A percentile compares a stretch with the other conserved stretches of the same genome.
Evolutionary conservation across 495 filamentous ascomycete genomes (phyloP).

Genomic region (Aspergillus campestris): DNA sequence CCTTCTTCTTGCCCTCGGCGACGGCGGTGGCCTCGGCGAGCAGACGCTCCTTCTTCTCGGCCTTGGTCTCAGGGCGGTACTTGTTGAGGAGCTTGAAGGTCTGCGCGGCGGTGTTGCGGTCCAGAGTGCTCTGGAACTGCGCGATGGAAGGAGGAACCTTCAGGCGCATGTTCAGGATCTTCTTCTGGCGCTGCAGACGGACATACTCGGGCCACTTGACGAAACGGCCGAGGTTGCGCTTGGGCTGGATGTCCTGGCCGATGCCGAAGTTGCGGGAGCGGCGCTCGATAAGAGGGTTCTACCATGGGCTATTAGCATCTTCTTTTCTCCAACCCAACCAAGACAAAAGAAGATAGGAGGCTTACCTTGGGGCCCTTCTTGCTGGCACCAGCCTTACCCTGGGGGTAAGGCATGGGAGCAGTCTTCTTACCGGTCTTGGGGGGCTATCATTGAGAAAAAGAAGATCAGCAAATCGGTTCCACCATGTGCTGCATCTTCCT

Average conservation of each 20-base stretch:
- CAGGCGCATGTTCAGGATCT: slow-evolving; percentile 96
- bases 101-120: slow-evolving; percentile 97
- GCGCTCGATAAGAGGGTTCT: slow-evolving; percentile 99
- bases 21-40: slow-evolving; percentile 95
- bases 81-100: slow-evolving; percentile 98
- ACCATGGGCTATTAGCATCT: slow-evolving; percentile 23
- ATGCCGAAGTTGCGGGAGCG: slow-evolving; percentile 96
- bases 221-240: slow-evolving; percentile 96
- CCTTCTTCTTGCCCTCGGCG: slow-evolving; percentile 99
- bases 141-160: slow-evolving; percentile 97
- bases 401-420: slow-evolving; percentile 92
- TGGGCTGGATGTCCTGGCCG: slow-evolving; percentile 97
- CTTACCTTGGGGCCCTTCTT: slow-evolving; percentile 94
- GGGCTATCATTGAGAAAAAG: slow-evolving; percentile 99
- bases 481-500: slow-evolving; percentile 70
- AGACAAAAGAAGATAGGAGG: slow-evolving; percentile 27
- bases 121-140: slow-evolving; percentile 94
- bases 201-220: slow-evolving; percentile 99
- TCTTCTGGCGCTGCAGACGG: slow-evolving; percentile 98
- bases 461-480: slow-evolving; percentile 86
- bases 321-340: slow-evolving; percentile 10
- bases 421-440: slow-evolving; percentile 92
- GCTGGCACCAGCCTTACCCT: slow-evolving; percentile 73
- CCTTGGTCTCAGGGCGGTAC: slow-evolving; percentile 98
- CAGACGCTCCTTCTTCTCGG: slow-evolving; percentile 99